Base-by-base conservation (phyloP, 2,329 filamentous ascomycete genomes). In the Pseudopithomyces chartarum region DNA sequence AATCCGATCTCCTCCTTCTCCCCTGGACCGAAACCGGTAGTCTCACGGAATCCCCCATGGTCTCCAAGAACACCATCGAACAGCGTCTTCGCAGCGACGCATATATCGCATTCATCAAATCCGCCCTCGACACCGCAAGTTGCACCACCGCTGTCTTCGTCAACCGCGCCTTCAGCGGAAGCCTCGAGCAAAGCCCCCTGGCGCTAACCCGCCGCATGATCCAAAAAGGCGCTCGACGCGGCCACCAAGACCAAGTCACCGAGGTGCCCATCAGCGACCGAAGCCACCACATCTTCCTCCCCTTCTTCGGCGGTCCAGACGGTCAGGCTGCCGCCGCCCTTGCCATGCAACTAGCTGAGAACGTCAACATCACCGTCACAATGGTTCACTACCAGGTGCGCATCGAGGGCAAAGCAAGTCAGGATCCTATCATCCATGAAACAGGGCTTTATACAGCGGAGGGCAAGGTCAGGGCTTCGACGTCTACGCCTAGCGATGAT, bases 11-110 rank as follows among this genome's bases (percentile, higher is more conserved):
- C 13, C 82, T 96, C 6, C 81, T 98, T 3, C 84, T 98, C 5
- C 94, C 94, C 0, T 98, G 94, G 94, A 94, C 90, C 66, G 90
- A 96, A 64, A 89, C 87, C 0, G 91, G 91, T 10, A 86, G 85
- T 58, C 83, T 94, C 64, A 84, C 83, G 10, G 92, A 97, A 58
- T 84, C 87, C 70, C 74, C 82, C 66, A 71, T 78, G 3, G 76
- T 76, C 63, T 64, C 73, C 57, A 62, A 75, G 51, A 80, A 87
- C 10, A 84, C 79, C 17, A 76, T 78, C 2, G 79, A 79, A 57
- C 80, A 84, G 60, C 85, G 85, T 34, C 88, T 91, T 56, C 79
- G 80, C 2, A 84, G 83, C 26, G 82, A 82, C 2, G 73, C 84
- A 0, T 93, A 97, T 71, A 84, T 88, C 5, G 80, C 84, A 2